phyloP scores from a whole-genome alignment of 768 basidiomycete species.

The Glaciozyma martinii region DNA sequence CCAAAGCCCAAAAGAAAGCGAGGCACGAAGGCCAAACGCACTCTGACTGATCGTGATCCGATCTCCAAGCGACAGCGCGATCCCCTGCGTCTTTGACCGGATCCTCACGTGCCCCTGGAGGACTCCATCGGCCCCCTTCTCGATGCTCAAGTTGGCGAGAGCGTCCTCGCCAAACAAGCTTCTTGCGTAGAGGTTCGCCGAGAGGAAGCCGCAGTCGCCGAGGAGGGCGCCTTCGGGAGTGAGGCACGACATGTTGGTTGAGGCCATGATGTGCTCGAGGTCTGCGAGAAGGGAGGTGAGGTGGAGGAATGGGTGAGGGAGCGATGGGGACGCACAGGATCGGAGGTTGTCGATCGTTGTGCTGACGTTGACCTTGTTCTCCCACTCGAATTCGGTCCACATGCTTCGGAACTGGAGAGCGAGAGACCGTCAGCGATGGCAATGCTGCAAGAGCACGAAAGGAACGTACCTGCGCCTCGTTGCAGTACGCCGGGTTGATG shows the following conservation, averaged over 20 bases:
- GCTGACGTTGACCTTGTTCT: constrained; percentile 93
- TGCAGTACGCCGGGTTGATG: constrained; percentile 92
- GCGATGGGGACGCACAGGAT: constrained; percentile 17
- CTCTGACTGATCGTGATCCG: constrained; percentile 24
- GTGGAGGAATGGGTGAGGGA: neutral
- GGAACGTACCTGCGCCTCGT: constrained; percentile 69
- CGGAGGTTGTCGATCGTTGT: constrained; percentile 64
- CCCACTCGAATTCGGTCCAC: constrained; percentile 99
- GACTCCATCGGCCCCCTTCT: constrained; percentile 67
- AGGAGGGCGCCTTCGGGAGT: constrained; percentile 80
- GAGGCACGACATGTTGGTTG: constrained; percentile 94
- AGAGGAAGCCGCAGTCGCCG: constrained; percentile 93
- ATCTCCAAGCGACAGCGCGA: constrained; percentile 87
- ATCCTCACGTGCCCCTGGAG: constrained; percentile 92
- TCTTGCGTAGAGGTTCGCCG: constrained; percentile 91
- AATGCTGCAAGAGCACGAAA: neutral
- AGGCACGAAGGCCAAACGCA: too few species aligned
- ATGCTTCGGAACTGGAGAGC: constrained; percentile 73
- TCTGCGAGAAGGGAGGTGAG: constrained; percentile 71
- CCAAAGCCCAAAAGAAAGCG: neutral
- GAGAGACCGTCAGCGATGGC: neutral
- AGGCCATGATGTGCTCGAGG: constrained; percentile 87
- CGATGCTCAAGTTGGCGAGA: constrained; percentile 85
- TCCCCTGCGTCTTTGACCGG: constrained; percentile 90
- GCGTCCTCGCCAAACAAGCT: constrained; percentile 96